Base-by-base conservation (phyloP, 148 eudicot species). In the Nepenthes gracilis region DNA sequence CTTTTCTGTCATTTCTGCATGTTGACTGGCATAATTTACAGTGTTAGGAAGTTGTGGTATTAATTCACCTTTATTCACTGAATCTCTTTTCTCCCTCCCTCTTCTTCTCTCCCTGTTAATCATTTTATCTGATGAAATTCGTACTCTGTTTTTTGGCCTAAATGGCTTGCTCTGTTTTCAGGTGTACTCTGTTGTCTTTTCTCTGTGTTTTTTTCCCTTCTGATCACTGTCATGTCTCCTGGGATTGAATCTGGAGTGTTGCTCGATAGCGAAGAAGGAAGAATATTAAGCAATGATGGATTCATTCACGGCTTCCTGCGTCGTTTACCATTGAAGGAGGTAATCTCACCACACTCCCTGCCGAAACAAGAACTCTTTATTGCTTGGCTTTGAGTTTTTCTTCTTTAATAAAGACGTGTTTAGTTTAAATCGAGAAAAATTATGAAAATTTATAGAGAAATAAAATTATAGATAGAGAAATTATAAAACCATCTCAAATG, bases 241-340 rank as follows among this genome's bases (percentile, higher is more conserved):
- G 72, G 64, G 35, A 71, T 67, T 61, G 75, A 71, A 47, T 43
- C 73, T 4, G 58, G 60, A 1, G 65, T 62, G 59, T 50, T 14
- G 12, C 14, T 32, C 34, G 67, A 64, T 2, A 51, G 50, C 9
- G 70, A 57, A 60, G 69, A 51, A 37, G 73, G 68, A 61, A 62
- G 71, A 33, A 51, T 9, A 64, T 32, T 58, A 61, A 55, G 5
- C 8, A 64, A 47, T 57, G 69, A 65, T 33, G 33, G 33, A 58
- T 65, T 43, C 5, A 61, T 59, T 62, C 62, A 66, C 65, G 58
- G 72, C 32, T 69, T 70, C 32, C 51, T 69, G 12, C 60, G 59
- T 56, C 53, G 68, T 58, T 64, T 72, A 14, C 75, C 73, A 7
- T 53, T 72, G 36, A 75, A 14, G 37, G 71, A 78, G 85, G 85